These are phyloP conservation scores for Apiotrichum laibachii DNA, from an alignment of 1,284 basidiomycete species.

Conservation along the genomic window DNA sequence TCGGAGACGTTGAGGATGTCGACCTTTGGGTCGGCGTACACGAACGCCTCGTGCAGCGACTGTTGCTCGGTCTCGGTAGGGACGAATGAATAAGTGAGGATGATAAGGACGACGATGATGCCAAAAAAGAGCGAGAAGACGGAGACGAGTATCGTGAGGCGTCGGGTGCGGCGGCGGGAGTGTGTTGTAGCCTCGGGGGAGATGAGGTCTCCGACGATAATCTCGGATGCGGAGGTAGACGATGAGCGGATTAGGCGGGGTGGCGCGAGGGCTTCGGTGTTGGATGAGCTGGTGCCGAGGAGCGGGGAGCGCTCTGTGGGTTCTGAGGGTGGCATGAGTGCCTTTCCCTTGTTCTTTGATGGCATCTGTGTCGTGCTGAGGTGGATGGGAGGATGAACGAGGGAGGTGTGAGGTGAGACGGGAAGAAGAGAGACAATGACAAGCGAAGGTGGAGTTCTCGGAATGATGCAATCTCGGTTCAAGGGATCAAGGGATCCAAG, in stretches of 20 bases:
- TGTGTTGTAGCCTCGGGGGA: neutral
- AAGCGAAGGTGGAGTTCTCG: no score
- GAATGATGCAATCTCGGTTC: no score
- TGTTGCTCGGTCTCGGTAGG: conserved; percentile 4
- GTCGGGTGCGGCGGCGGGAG: neutral
- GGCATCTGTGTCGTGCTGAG: conserved; percentile 5
- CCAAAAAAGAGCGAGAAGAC: conserved; percentile 31
- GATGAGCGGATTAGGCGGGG: neutral
- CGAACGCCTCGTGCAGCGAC: conserved; percentile 4
- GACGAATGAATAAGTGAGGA: conserved; percentile 37
- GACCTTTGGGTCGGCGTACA: conserved; percentile 19
- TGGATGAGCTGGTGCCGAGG: conserved; percentile 6
- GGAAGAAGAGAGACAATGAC: no score
- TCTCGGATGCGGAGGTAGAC: neutral
- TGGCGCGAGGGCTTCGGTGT: neutral
- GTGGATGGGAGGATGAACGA: neutral
- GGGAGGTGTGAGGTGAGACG: neutral
- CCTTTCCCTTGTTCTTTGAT: conserved; percentile 17
- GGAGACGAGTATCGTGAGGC: conserved; percentile 23
- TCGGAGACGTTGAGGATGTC: conserved; percentile 44
- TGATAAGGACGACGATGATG: conserved; percentile 27
- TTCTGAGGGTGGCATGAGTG: conserved; percentile 10
- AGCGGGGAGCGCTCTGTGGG: conserved; percentile 21
- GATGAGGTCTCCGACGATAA: conserved; percentile 3
- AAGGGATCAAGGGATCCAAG: no score